Evolutionary conservation across 192 early-diverging fungal genomes (phyloP).

Genomic region (Piromyces sp.): DNA sequence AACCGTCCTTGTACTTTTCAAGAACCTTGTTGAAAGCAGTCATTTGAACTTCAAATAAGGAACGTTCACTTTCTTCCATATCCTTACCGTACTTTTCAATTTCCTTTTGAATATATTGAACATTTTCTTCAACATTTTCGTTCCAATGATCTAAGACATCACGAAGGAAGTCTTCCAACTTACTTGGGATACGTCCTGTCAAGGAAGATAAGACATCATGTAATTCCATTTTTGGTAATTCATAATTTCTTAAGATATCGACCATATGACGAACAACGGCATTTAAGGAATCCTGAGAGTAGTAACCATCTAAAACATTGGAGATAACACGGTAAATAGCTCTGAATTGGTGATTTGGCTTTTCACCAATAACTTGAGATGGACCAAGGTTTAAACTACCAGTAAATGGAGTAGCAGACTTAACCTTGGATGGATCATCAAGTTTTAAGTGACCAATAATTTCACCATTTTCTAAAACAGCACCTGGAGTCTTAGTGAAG

Average conservation of each 20-base stretch:
- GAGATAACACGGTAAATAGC: conserved; percentile 43
- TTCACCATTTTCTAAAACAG: conserved; percentile 71
- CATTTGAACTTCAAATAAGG: conserved; percentile 37
- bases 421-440: conserved; percentile 83
- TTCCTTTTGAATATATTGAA: conserved; percentile 7
- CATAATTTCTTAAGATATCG: conserved; percentile 51
- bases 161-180: conserved; percentile 37
- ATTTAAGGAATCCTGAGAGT: conserved; percentile 52
- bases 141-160: conserved; percentile 2
- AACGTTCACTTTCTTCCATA: conserved; percentile 28
- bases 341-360: conserved; percentile 69
- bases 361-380: conserved; percentile 68
- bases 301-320: conserved; percentile 73
- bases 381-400: conserved; percentile 39
- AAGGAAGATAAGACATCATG: conserved; percentile 61
- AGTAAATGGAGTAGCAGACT: conserved; percentile 62
- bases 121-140: background rate
- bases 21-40: conserved; percentile 50
- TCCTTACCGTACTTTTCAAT: conserved; percentile 14
- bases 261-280: conserved; percentile 52
- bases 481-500: conserved; percentile 73
- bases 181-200: conserved; percentile 66
- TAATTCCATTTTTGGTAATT: conserved; percentile 75
- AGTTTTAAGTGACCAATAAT: conserved; percentile 82
- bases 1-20: conserved; percentile 49